These are phyloP conservation scores for Hypholoma fasciculare DNA, from an alignment of 768 basidiomycete species.

Conservation along the genomic window DNA sequence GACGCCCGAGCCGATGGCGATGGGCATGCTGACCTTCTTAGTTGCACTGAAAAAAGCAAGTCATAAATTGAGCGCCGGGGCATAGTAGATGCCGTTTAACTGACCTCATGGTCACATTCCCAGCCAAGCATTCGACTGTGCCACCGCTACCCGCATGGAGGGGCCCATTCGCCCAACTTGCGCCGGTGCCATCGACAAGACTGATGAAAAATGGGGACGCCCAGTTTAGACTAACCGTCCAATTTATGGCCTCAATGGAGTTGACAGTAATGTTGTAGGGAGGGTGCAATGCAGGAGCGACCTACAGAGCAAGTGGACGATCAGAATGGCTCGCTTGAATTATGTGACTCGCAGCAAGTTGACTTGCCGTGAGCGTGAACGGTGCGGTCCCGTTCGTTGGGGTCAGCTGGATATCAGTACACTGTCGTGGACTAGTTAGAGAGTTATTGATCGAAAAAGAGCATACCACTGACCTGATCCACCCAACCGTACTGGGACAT, in stretches of 20 bases:
- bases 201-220: constrained; percentile 58
- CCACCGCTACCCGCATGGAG: constrained; percentile 55
- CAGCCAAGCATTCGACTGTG: constrained; percentile 42
- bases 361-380: constrained; percentile 53
- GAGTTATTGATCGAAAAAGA: neutral
- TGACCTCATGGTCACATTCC: constrained; percentile 22
- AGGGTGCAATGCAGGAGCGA: constrained; percentile 61
- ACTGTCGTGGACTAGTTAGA: constrained; percentile 31
- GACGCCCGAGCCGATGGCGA: constrained; percentile 36
- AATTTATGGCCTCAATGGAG: constrained; percentile 46
- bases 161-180: constrained; percentile 57
- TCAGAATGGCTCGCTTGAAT: neutral
- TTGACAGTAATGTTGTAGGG: constrained; percentile 55
- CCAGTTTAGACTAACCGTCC: constrained; percentile 57
- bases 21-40: constrained; percentile 17
- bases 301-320: constrained; percentile 27
- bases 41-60: constrained; percentile 1
- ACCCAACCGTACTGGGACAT: constrained; percentile 63
- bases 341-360: neutral
- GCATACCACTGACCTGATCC: constrained; percentile 40
- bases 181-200: constrained; percentile 49
- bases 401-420: constrained; percentile 54
- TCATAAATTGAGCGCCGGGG: neutral
- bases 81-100: constrained; percentile 9
- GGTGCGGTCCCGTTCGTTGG: constrained; percentile 61